A percentile compares a stretch with the other conserved stretches of the same genome.
These are phyloP conservation scores for Aspergillus hortae DNA, from an alignment of 2,329 filamentous ascomycete genomes.

Conservation along the genomic window DNA sequence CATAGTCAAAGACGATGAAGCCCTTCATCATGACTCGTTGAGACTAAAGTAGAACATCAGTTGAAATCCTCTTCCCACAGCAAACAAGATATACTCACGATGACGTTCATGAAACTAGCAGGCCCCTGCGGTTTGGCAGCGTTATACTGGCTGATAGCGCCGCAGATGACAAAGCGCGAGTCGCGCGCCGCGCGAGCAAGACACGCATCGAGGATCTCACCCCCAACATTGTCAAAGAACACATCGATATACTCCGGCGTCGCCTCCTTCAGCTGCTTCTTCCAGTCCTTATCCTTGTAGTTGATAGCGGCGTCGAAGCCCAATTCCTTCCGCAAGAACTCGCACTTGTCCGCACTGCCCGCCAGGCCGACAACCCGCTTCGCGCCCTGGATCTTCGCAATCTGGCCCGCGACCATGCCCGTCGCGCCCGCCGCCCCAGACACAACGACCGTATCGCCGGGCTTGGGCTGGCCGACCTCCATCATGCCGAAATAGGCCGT, in stretches of 20 bases:
- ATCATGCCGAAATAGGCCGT: conserved; percentile 75
- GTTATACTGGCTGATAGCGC: conserved; percentile 69
- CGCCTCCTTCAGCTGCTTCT: conserved; percentile 56
- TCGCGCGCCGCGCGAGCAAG: conserved; percentile 60
- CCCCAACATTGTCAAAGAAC: conserved; percentile 72
- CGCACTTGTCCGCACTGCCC: conserved; percentile 64
- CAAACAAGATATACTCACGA: conserved; percentile 26
- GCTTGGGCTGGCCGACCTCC: conserved; percentile 63
- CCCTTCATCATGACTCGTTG: conserved; percentile 57
- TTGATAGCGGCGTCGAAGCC: conserved; percentile 67
- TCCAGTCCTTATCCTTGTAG: conserved; percentile 65
- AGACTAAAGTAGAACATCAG: conserved; percentile 24
- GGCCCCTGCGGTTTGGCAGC: conserved; percentile 53
- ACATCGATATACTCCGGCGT: conserved; percentile 63
- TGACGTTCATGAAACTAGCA: conserved; percentile 44
- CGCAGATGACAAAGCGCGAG: conserved; percentile 68
- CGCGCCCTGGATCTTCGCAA: conserved; percentile 68
- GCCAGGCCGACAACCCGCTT: conserved; percentile 62
- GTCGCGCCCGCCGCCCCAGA: conserved; percentile 76
- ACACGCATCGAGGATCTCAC: conserved; percentile 66
- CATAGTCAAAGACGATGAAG: conserved; percentile 71
- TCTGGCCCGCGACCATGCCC: conserved; percentile 72
- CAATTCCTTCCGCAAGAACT: conserved; percentile 61
- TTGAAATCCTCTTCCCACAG: neutral
- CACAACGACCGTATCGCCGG: conserved; percentile 72